Conservation (phyloP, 2,329 filamentous ascomycete genomes). For the Kalaharituber pfeilii region DNA sequence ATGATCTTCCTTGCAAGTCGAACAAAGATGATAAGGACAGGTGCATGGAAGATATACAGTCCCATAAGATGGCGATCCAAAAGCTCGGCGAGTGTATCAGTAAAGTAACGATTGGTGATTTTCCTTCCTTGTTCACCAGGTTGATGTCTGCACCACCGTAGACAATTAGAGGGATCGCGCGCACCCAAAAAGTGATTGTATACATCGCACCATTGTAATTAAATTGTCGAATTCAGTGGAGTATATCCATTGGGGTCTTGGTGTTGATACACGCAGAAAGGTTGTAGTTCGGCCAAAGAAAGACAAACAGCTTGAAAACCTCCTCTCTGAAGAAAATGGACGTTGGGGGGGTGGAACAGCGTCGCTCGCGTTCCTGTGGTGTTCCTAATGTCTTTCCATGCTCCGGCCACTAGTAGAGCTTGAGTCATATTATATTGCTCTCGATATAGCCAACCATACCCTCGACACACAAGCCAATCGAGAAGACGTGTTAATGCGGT, state of each 20-base stretch:
- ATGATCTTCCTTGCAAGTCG: not conserved
- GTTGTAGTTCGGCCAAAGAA: not conserved
- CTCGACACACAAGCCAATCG: not conserved
- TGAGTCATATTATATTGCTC: not conserved
- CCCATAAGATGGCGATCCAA: not conserved
- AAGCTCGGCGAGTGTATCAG: not conserved
- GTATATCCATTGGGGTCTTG: not conserved
- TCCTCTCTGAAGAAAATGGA: not conserved
- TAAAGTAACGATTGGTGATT: not conserved
- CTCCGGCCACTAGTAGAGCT: not conserved
- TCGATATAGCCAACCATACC: not conserved
- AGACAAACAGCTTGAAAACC: not conserved
- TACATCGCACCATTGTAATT: not conserved
- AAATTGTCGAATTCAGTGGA: not conserved
- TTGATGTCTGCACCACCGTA: not conserved
- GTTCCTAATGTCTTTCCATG: not conserved
- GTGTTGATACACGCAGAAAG: not conserved
- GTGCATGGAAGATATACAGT: not conserved
- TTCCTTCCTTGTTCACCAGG: not conserved
- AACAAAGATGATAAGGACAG: not conserved
- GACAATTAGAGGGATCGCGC: not conserved
- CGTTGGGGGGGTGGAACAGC: not conserved
- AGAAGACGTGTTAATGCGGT: not conserved
- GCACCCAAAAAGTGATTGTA: not conserved
- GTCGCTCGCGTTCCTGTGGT: not conserved